Evolutionary conservation across 2,329 filamentous ascomycete genomes (phyloP), one percentile per base, ranked within the genome.

Genomic region (Botryosphaeria agaves): DNA sequence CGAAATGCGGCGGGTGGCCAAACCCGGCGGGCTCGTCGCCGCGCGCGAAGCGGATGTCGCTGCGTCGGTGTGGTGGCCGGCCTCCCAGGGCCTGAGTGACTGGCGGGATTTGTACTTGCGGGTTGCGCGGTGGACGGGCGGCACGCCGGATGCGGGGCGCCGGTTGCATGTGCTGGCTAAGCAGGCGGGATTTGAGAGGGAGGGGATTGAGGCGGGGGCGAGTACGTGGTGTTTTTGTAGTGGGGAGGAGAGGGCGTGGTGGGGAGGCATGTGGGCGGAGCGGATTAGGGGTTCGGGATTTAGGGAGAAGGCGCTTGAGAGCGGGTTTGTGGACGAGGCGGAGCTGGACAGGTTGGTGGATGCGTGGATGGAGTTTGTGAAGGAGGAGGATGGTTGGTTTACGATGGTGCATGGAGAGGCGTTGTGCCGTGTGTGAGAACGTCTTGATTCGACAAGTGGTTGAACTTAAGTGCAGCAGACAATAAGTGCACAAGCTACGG

Each of bases 1-100:
- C 14, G 64, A 69, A 40, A 67, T 74, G 63, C 53, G 58, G 8
- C 56, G 64, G 0, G 63, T 74, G 2, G 48, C 55, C 14, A 69
- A 65, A 40, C 46, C 49, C 5, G 64, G 62, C 3, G 69, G 69
- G 2, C 50, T 72, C 4, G 46, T 75, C 14, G 67, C 64, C 1
- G 44, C 48, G 2, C 48, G 61, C 0, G 64, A 67, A 32, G 30
- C 34, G 18, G 47, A 51, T 31, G 34, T 32, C 8, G 25, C 29
- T 2, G 34, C 38, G 2, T 35, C 34, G 5, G 18, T 32, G 7
- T 38, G 32, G 14, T 35, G 36, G 17, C 36, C 31, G 5, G 32
- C 38, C 5, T 20, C 33, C 3, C 31, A 32, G 16, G 30, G 26
- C 5, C 18, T 38, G n/a, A 12, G n/a, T 11, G 15, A 20, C 6